A percentile compares a stretch with the other conserved stretches of the same genome.
These are phyloP conservation scores for Zygoascus sp. DNA, from an alignment of 1,139 yeast species.

Conservation along the genomic window DNA sequence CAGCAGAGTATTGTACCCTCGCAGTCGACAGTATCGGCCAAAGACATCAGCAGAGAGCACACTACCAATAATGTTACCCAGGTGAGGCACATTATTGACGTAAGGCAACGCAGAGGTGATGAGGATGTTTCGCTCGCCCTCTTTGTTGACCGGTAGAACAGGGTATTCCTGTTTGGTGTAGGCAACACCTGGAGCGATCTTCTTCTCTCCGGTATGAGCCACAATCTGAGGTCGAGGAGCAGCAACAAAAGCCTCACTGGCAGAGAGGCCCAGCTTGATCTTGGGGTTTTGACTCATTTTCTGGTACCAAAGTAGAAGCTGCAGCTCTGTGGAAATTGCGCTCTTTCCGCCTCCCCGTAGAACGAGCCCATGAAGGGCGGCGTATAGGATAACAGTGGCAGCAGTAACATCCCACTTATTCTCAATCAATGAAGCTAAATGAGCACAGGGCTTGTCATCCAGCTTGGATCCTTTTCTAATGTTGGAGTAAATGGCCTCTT, in stretches of 20 bases:
- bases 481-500: conserved; percentile 28
- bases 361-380: conserved; percentile 32
- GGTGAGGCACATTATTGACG: conserved; percentile 96
- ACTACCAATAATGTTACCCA: conserved; percentile 94
- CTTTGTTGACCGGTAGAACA: conserved; percentile 55
- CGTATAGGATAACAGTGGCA: conserved; percentile 29
- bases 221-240: conserved; percentile 45
- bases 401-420: conserved; percentile 20
- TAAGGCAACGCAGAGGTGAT: conserved; percentile 96
- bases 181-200: conserved; percentile 37
- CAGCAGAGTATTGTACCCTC: conserved; percentile 81
- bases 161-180: conserved; percentile 29
- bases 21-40: conserved; percentile 82
- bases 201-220: conserved; percentile 53
- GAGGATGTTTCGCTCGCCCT: conserved; percentile 70
- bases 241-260: conserved; percentile 25
- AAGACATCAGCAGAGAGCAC: conserved; percentile 93
- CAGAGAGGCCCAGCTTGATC: conserved; percentile 19
- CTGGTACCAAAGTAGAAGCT: conserved; percentile 34
- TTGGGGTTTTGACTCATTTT: conserved; percentile 23
- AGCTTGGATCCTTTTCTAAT: conserved; percentile 28
- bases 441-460: conserved; percentile 20
- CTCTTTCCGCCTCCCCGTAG: conserved; percentile 28
- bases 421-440: conserved; percentile 16
- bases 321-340: conserved; percentile 31